Conservation (phyloP, 2,329 filamentous ascomycete genomes). For the Penicillium sumatraense region DNA sequence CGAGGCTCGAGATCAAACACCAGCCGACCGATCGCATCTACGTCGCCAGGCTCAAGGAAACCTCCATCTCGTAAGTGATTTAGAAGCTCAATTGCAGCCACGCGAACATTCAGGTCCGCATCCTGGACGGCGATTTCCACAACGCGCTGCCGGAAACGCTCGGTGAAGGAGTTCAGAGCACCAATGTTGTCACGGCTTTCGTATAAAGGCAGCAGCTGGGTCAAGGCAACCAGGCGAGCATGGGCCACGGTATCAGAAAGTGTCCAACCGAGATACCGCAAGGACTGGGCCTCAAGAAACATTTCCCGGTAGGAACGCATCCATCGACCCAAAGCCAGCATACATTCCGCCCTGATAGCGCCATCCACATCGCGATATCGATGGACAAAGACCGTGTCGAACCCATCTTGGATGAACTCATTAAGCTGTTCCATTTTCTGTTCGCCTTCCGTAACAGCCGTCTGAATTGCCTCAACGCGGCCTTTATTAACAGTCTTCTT, state of each 20-base stretch:
- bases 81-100: conserved; percentile 78
- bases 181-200: conserved; percentile 77
- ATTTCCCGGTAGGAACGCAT: conserved; percentile 81
- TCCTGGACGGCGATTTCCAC: conserved; percentile 93
- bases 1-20: conserved; percentile 86
- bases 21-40: conserved; percentile 83
- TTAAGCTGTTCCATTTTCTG: conserved; percentile 72
- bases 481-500: conserved; percentile 75
- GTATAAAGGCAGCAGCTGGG: conserved; percentile 79
- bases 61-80: conserved; percentile 82
- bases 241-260: conserved; percentile 77
- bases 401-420: conserved; percentile 78
- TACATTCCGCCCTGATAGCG: conserved; percentile 85
- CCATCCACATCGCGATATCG: conserved; percentile 93
- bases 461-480: conserved; percentile 73
- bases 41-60: conserved; percentile 86
- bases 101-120: conserved; percentile 78
- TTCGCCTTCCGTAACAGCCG: conserved; percentile 71
- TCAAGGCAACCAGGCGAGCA: conserved; percentile 83
- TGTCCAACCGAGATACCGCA: conserved; percentile 95
- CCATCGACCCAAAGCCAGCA: conserved; percentile 85
- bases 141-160: conserved; percentile 82
- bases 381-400: conserved; percentile 92
- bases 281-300: conserved; percentile 87
- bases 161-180: conserved; percentile 85